Evolutionary conservation across 768 basidiomycete genomes (phyloP).

Genomic region (Tremella fuciformis): DNA sequence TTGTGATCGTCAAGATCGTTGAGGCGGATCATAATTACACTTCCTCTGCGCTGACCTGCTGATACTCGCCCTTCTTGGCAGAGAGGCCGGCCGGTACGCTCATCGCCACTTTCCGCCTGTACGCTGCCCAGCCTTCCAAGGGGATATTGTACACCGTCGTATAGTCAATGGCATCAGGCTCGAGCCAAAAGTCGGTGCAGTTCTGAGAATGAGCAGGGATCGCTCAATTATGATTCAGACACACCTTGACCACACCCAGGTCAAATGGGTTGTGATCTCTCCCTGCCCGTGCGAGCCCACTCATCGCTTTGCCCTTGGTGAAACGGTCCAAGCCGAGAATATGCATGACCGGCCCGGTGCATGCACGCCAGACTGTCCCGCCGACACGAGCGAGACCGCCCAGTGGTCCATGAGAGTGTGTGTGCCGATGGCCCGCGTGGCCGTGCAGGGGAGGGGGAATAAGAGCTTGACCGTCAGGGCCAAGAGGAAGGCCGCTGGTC

Average conservation of each 20-base stretch:
- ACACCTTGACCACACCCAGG: slow-evolving; percentile 59
- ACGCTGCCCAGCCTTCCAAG: slow-evolving; percentile 60
- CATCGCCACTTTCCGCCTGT: slow-evolving; percentile 32
- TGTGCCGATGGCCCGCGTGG: slow-evolving; percentile 38
- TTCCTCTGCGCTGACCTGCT: slow-evolving; percentile 27
- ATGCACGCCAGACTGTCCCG: slow-evolving; percentile 15
- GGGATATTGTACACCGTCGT: slow-evolving; percentile 86
- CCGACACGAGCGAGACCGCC: background rate
- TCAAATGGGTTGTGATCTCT: slow-evolving; percentile 90
- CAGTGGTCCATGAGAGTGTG: slow-evolving; percentile 18
- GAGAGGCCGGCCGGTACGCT: slow-evolving; percentile 1
- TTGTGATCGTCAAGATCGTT: background rate
- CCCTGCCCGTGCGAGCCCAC: slow-evolving; percentile 73
- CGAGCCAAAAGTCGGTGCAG: slow-evolving; percentile 85
- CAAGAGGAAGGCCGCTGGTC: background rate
- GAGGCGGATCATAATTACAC: slow-evolving; percentile 9
- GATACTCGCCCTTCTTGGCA: slow-evolving; percentile 25
- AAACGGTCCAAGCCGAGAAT: slow-evolving; percentile 91
- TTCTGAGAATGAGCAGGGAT: slow-evolving; percentile 31
- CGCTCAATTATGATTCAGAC: slow-evolving; percentile 2
- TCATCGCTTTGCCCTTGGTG: slow-evolving; percentile 82
- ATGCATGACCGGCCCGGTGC: slow-evolving; percentile 64
- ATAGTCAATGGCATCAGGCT: slow-evolving; percentile 83
- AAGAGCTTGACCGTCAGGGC: slow-evolving; percentile 22
- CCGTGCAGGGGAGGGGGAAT: slow-evolving; percentile 23